Evolutionary conservation across 352 stramenopile genomes (phyloP).

Genomic region (Phytophthora constricta): DNA sequence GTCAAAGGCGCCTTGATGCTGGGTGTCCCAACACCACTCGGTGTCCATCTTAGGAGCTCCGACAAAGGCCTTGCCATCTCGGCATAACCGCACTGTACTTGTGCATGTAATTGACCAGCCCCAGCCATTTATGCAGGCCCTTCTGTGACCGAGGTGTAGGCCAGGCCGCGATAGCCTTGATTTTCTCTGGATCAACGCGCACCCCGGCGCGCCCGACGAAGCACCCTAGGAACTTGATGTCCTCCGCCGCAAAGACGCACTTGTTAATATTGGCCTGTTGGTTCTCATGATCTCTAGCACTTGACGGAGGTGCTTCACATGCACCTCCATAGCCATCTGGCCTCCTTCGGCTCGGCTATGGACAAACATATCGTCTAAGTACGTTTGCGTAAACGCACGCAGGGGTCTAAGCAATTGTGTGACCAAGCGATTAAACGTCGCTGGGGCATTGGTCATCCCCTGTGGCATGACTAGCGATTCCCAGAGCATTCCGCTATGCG

Average conservation of each 20-base stretch:
- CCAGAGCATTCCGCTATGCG: constrained; percentile 26
- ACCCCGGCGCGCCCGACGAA: background rate
- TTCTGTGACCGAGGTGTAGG: background rate
- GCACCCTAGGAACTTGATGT: constrained; percentile 2
- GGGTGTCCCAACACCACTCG: no score
- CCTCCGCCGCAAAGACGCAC: background rate
- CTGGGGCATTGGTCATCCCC: constrained; percentile 22
- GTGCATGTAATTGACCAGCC: no score
- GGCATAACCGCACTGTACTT: no score
- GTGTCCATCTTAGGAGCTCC: no score
- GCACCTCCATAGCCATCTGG: background rate
- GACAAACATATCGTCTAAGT: constrained; percentile 43
- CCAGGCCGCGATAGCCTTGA: background rate
- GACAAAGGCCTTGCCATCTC: no score
- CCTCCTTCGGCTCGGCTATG: constrained; percentile 7
- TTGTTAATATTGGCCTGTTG: background rate
- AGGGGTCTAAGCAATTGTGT: background rate
- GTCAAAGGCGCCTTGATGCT: no score
- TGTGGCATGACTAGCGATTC: constrained; percentile 32
- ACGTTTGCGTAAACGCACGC: constrained; percentile 15
- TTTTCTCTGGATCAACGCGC: background rate
- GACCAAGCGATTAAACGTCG: background rate
- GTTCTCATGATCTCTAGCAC: background rate
- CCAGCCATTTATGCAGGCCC: no score
- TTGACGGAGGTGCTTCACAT: background rate